Evolutionary conservation across 75 land plant species (phyloP).

Genomic region (Pinus taeda): DNA sequence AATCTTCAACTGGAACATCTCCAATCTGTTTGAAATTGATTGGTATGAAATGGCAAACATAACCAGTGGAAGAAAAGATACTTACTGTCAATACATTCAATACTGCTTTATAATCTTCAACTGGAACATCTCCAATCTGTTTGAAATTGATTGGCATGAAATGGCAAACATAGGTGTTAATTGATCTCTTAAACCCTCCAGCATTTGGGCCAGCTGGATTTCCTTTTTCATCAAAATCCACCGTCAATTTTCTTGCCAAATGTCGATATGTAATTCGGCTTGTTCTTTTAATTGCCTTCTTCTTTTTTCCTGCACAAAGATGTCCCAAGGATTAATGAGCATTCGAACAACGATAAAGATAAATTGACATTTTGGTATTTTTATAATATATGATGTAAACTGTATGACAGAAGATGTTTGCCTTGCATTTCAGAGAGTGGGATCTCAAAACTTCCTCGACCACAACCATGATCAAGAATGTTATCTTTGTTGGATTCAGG

Average conservation of each 20-base stretch:
- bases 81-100: constrained; percentile 17
- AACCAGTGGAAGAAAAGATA: constrained; percentile 11
- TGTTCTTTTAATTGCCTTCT: constrained; percentile 9
- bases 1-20: constrained; percentile 28
- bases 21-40: constrained; percentile 24
- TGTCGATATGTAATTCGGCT: constrained; percentile 9
- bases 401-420: background rate
- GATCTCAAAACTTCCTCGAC: constrained; percentile 5
- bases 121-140: constrained; percentile 29
- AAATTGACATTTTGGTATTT: background rate
- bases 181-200: constrained; percentile 22
- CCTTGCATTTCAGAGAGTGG: constrained; percentile 10
- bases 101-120: constrained; percentile 26
- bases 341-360: background rate
- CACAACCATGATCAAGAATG: constrained; percentile 8
- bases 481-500: constrained; percentile 13
- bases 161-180: constrained; percentile 25
- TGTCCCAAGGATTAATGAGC: background rate
- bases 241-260: constrained; percentile 15
- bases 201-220: constrained; percentile 25
- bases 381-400: background rate
- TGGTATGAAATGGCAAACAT: constrained; percentile 22
- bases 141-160: constrained; percentile 18
- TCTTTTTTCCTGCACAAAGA: constrained; percentile 10
- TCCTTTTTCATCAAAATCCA: constrained; percentile 29